Evolutionary conservation across 768 basidiomycete species (phyloP).

Genomic region (Suillus placidus): DNA sequence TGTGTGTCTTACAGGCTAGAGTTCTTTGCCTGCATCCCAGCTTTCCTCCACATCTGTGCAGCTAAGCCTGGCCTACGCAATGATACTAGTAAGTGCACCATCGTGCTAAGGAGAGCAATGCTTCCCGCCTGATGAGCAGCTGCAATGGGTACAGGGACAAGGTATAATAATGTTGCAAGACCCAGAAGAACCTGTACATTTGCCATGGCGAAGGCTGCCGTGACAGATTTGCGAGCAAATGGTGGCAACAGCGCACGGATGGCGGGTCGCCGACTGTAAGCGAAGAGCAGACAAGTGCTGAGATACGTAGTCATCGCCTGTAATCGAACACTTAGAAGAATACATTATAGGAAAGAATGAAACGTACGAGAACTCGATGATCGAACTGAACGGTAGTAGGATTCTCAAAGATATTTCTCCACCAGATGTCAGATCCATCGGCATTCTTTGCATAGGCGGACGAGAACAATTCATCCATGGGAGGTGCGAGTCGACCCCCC

Average conservation of each 20-base stretch:
- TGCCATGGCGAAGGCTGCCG: slow-evolving; percentile 73
- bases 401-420: slow-evolving; percentile 96
- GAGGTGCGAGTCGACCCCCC: slow-evolving; percentile 87
- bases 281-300: slow-evolving; percentile 64
- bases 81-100: slow-evolving; percentile 74
- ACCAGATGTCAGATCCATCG: slow-evolving; percentile 83
- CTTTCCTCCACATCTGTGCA: slow-evolving; percentile 61
- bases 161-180: slow-evolving; percentile 82
- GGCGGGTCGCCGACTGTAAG: slow-evolving; percentile 54
- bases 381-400: slow-evolving; percentile 98
- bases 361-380: slow-evolving; percentile 85
- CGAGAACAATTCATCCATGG: slow-evolving; percentile 80
- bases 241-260: slow-evolving; percentile 59
- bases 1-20: slow-evolving; percentile 12
- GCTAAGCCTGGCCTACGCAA: slow-evolving; percentile 70
- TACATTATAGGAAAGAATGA: not conserved
- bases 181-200: slow-evolving; percentile 82
- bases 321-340: slow-evolving; percentile 12
- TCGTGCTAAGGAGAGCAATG: slow-evolving; percentile 80
- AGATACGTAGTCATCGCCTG: slow-evolving; percentile 88
- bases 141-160: slow-evolving; percentile 91
- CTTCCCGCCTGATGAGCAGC: slow-evolving; percentile 96
- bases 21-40: slow-evolving; percentile 25
- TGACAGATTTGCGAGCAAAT: slow-evolving; percentile 51
- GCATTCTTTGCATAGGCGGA: slow-evolving; percentile 67